Evolutionary conservation across 768 basidiomycete species (phyloP), one percentile per base, ranked within the genome.

Genomic region (Boletus huronensis): DNA sequence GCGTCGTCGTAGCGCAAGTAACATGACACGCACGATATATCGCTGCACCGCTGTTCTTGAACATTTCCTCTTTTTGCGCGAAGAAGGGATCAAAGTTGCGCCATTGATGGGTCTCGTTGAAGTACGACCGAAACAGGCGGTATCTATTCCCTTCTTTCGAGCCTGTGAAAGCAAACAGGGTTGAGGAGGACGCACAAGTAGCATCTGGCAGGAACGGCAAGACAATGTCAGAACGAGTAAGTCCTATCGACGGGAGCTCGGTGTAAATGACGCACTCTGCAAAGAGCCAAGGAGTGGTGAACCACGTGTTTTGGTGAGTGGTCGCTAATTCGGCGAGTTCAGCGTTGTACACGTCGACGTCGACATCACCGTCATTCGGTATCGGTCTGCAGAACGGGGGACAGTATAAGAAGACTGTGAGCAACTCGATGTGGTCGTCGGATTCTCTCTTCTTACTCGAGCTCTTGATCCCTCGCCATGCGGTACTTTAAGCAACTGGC

Each of bases 211-310:
- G 17, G 16, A 36, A 48, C 2, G 11, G 8, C 21, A 39, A 31
- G 45, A 19, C 39, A 38, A 41, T 8, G 23, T 49, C 42, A 55
- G 23, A 35, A 45, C 39, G 46, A 50, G n/a, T 28, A 53, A 41
- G 5, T 14, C 26, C 13, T 47, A 50, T 21, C 11, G 28, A 29
- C 23, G 57, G 48, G 52, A 36, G 54, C 26, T 8, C 6, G 0
- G 55, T 23, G 14, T 19, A 3, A 38, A 46, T 4, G 40, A 68
- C 88, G 60, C 75, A 97, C 87, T 98, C 96, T 53, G 93, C 93
- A 68, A 79, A 98, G n/a, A 99, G 78, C 96, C 96, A 99, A 1
- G 94, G 92, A 6, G 90, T 84, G 8, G 82, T 88, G 66, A 92
- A 93, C 96, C 96, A 99, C 0, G 87, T 89, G 55, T 85, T 79